Evolutionary conservation across 352 stramenopile species (phyloP).

Genomic region (Globisporangium alternatum): DNA sequence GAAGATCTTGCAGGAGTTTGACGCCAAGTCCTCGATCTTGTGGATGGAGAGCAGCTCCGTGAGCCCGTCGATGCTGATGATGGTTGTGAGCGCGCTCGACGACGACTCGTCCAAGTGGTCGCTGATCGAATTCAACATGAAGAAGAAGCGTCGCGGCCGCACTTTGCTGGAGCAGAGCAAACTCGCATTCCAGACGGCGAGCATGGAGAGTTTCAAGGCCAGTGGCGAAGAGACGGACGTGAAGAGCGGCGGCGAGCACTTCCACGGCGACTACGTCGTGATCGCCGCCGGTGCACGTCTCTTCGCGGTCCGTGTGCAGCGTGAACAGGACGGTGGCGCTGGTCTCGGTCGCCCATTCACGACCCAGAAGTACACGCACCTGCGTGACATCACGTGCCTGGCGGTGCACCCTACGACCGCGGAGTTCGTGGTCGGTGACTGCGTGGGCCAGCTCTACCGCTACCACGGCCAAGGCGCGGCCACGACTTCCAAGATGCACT

Average conservation of each 20-base stretch:
- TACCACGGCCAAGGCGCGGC: slow-evolving; percentile 27
- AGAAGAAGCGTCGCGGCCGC: slow-evolving; percentile 51
- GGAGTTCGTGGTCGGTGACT: slow-evolving; percentile 71
- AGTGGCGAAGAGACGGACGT: not conserved
- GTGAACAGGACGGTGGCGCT: slow-evolving; percentile 27
- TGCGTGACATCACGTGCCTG: slow-evolving; percentile 56
- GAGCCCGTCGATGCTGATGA: slow-evolving; percentile 56
- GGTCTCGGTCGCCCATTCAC: slow-evolving; percentile 27
- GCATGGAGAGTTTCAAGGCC: slow-evolving; percentile 53
- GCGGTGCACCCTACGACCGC: slow-evolving; percentile 40
- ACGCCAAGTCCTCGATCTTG: slow-evolving; percentile 41
- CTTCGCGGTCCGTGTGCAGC: slow-evolving; percentile 40
- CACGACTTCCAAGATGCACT: slow-evolving; percentile 70
- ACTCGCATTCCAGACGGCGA: slow-evolving; percentile 40
- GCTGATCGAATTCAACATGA: slow-evolving; percentile 71
- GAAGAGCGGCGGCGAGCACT: slow-evolving; percentile 10
- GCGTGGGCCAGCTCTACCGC: slow-evolving; percentile 59
- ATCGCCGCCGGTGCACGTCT: slow-evolving; percentile 32
- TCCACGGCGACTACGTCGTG: slow-evolving; percentile 53
- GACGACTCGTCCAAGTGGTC: slow-evolving; percentile 37
- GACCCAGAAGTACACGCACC: slow-evolving; percentile 43
- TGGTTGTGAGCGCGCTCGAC: slow-evolving; percentile 28
- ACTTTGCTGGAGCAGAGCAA: slow-evolving; percentile 49
- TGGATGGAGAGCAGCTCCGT: slow-evolving; percentile 69
- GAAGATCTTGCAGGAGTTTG: slow-evolving; percentile 54